Base-by-base conservation (phyloP, 176 grass and related monocot genomes). In the Canna indica region DNA sequence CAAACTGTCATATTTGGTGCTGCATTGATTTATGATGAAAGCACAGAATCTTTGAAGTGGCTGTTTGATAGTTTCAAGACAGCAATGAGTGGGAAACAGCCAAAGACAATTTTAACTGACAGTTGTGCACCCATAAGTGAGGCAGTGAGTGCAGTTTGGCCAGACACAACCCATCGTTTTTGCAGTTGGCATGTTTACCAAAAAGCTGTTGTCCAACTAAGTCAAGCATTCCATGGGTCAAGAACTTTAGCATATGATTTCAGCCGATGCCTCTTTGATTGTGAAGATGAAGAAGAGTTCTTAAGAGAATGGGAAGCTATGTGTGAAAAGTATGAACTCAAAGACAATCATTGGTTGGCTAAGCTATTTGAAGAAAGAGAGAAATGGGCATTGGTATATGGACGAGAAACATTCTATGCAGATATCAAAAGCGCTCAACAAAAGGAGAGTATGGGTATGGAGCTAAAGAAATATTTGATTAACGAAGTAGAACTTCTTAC, bases 141-240 rank as follows among this genome's bases (percentile, higher is more conserved):
- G 70, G 85, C 83, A 72, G 73, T 86, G 73, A 69, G 48, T 70
- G 71, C 74, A 58, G 75, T 59, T 68, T 88, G 83, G 78, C 78
- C 85, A 59, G 69, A 56, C 29, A 86, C 85, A 3, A 29, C 63
- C 50, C 87, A 88, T 82, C 83, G 87, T 76, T 91, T 83, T 47
- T 96, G 91, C 83, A 85, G 91, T 25, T 91, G 91, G 91, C 85
- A 96, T 79, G 86, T 96, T 88, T 91, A 91, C 72, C 91, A 81
- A 81, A 86, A 74, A 84, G 73, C 91, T 70, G 85, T 86, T 79
- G 78, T 82, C 61, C 81, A 91, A 62, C 75, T 91, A 69, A 88
- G 81, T 75, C 88, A 86, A 80, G 88, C 85, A 78, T 96, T 96
- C 66, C 91, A 91, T 59, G 91, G 91, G 56, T 91, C 85, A 60